Conservation (phyloP, 176 grass and related monocot species). For the Panicum miliaceum region DNA sequence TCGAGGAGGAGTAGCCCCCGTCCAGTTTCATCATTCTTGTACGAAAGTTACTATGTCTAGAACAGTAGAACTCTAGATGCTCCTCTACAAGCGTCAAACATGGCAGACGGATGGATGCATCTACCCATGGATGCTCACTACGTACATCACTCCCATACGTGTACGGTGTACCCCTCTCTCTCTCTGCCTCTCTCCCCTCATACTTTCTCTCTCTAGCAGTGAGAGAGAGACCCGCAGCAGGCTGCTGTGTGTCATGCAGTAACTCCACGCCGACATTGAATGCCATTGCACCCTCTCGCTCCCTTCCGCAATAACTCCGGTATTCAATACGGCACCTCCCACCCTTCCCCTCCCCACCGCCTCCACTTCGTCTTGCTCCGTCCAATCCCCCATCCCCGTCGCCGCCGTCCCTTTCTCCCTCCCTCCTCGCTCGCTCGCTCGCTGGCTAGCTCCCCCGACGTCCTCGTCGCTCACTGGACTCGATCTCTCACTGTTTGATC, state of each 20-base stretch:
- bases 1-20: not conserved
- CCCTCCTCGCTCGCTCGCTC: not conserved
- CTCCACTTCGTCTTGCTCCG: not conserved
- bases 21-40: not conserved
- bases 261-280: slow-evolving; percentile 87
- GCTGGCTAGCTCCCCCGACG: not conserved
- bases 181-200: not conserved
- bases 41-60: not conserved
- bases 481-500: not conserved
- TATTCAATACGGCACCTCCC: slow-evolving; percentile 65
- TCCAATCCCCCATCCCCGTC: slow-evolving; percentile 12
- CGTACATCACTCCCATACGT: not conserved
- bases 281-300: slow-evolving; percentile 94
- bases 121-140: not conserved
- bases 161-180: not conserved
- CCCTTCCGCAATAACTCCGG: slow-evolving; percentile 76
- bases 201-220: slow-evolving; percentile 17
- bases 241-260: slow-evolving; percentile 51
- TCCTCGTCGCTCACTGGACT: not conserved
- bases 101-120: not conserved
- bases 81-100: not conserved
- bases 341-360: slow-evolving; percentile 36
- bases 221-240: slow-evolving; percentile 9
- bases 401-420: not conserved
- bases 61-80: not conserved